Base-by-base conservation (phyloP, 345 rosid genomes). In the Anacardium occidentale region DNA sequence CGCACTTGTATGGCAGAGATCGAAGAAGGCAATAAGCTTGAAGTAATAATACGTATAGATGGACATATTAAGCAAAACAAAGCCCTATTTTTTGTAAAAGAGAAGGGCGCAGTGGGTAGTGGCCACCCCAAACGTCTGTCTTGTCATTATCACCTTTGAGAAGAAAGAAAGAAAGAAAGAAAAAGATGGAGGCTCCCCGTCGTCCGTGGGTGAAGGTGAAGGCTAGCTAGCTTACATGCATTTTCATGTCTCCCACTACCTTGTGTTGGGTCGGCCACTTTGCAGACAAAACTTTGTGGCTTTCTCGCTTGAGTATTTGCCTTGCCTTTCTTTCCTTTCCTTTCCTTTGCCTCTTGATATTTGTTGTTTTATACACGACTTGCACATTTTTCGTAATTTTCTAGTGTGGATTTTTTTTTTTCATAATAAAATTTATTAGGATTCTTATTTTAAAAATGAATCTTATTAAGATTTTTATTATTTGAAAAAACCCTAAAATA, bases 221-320 rank as follows among this genome's bases (percentile, higher is more conserved):
- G 63, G 51, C 10, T 50, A n/a, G 54, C 52, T 54, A 37, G 61
- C 64, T 58, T 15, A 34, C 52, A 26, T 58, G 42, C 60, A 10
- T 58, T 32, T 74, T 29, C 59, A 73, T 74, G 87, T 82, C 77
- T 73, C 82, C 87, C 87, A 79, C 83, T 70, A 58, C 45, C 55
- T 55, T 29, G 61, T 82, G 87, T 64, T 65, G 53, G 82, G 87
- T 82, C 82, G 81, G 82, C 87, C 80, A 62, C 44, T 71, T 22
- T 29, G 56, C 13, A 20, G 79, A 72, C 87, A 84, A 75, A 7
- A 3, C 75, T 56, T 73, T 67, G 79, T 79, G 85, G 56, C 51
- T 64, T 66, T 75, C 72, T 69, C 81, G 63, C 76, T 37, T 66
- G 66, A 32, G 48, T 64, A 51, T 67, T 45, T 51, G 11, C 62